Percentiles rank a stretch among this genome's conserved stretches.
These are phyloP conservation scores for Dendrocalamus sinicus DNA, from an alignment of 176 grass and related monocot genomes.

Conservation along the genomic window DNA sequence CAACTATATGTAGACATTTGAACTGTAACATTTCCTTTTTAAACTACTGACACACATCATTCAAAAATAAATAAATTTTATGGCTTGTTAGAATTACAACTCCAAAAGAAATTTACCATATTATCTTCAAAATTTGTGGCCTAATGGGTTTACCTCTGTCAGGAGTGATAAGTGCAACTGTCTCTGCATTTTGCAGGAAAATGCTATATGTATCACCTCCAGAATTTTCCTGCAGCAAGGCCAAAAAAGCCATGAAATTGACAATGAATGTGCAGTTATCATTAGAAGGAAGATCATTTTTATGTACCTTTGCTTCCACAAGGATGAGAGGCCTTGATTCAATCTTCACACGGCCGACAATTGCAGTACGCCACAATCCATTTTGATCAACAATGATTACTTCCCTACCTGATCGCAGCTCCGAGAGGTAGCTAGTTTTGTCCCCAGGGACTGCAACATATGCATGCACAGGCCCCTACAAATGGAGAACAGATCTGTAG, in stretches of 20 bases:
- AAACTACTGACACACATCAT: background rate
- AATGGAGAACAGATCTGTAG: background rate
- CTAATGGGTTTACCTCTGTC: constrained; percentile 48
- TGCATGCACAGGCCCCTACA: constrained; percentile 87
- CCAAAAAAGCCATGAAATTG: constrained; percentile 37
- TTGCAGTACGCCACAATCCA: constrained; percentile 74
- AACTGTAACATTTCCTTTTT: background rate
- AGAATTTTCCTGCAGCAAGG: constrained; percentile 51
- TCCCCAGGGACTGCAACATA: constrained; percentile 85
- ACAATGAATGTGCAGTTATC: background rate
- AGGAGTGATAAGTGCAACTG: constrained; percentile 76
- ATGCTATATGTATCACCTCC: constrained; percentile 78
- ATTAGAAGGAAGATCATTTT: background rate
- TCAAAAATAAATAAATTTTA: background rate
- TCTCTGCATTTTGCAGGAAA: constrained; percentile 96
- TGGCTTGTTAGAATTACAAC: background rate
- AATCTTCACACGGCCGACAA: constrained; percentile 90
- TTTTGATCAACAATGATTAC: constrained; percentile 68
- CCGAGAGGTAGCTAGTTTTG: constrained; percentile 88
- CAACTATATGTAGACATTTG: background rate
- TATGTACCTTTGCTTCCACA: constrained; percentile 79
- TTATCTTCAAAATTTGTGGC: background rate
- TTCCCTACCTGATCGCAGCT: constrained; percentile 83
- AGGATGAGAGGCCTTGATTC: constrained; percentile 92
- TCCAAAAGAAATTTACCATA: background rate